These are phyloP conservation scores for Albizia julibrissin DNA, from an alignment of 306 rosid species.

Conservation along the genomic window DNA sequence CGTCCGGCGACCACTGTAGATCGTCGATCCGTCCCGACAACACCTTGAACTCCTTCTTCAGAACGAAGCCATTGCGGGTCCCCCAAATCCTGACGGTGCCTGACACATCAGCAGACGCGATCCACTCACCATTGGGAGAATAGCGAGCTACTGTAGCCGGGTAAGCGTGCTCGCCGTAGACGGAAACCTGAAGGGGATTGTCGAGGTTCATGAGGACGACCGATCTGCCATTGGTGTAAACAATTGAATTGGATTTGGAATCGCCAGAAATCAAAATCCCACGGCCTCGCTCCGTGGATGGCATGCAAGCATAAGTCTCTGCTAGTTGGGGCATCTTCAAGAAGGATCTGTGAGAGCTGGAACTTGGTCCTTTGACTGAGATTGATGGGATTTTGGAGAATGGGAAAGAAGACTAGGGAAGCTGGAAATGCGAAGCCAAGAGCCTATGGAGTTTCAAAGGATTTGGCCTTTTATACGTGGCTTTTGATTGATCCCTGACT, in stretches of 20 bases:
- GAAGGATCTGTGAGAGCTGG: neutral
- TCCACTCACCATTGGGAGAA: slow-evolving; percentile 96
- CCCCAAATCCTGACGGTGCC: slow-evolving; percentile 96
- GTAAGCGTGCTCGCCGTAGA: slow-evolving; percentile 87
- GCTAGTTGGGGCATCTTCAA: slow-evolving; percentile 53
- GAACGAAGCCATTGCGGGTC: slow-evolving; percentile 68
- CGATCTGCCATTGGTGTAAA: slow-evolving; percentile 88
- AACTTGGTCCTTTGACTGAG: neutral
- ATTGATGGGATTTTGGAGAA: neutral
- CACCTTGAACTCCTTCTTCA: slow-evolving; percentile 91
- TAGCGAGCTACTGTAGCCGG: slow-evolving; percentile 83
- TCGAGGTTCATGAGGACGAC: slow-evolving; percentile 72
- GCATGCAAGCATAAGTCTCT: slow-evolving; percentile 83
- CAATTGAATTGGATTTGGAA: slow-evolving; percentile 62
- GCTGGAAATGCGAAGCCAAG: neutral
- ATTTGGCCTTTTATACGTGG: neutral
- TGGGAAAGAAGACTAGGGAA: neutral
- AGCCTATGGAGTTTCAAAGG: neutral
- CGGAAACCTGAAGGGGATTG: slow-evolving; percentile 79
- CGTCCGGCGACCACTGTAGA: slow-evolving; percentile 95
- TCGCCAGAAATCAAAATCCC: slow-evolving; percentile 93
- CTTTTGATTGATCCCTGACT: neutral
- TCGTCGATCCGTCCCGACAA: slow-evolving; percentile 92
- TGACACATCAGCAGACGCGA: slow-evolving; percentile 87
- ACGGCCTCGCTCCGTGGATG: slow-evolving; percentile 87